Evolutionary conservation across 441 rosid genomes (phyloP), one percentile per base, ranked within the genome.

Genomic region (Erysimum pusillum): DNA sequence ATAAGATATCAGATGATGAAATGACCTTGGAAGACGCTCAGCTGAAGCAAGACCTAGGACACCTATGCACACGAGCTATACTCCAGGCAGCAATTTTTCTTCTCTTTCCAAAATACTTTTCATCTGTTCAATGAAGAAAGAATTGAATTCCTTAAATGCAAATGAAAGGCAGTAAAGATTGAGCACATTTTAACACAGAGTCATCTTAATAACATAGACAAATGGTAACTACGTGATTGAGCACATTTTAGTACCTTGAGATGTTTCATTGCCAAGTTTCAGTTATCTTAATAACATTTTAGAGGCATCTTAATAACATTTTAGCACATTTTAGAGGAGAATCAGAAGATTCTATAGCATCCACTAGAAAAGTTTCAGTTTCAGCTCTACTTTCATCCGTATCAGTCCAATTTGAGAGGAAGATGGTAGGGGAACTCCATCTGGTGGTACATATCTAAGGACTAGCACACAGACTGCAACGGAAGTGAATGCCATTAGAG

Each of bases 381-480:
- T 69, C 79, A 35, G 68, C 71, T 42, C 78, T 59, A 72, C 57
- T 34, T 57, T 77, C 81, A 74, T 44, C 63, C 18, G 83, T 72
- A 86, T 80, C 85, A 18, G 83, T 68, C 35, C 84, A 79, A 60
- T 76, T 75, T 84, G 86, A 58, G 85, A 79, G 36, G 94, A 89
- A 38, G 91, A 68, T 13, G 88, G 89, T 59, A 82, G 81, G 20
- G 93, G 91, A 80, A 87, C 90, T 82, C 81, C 86, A 52, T 87
- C 83, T 57, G 98, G 96, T 64, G 98, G 98, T 78, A 90, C 86
- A 68, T 90, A 90, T 86, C 98, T 86, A 15, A 92, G 89, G 75
- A 92, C 84, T 75, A 92, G 75, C 65, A 92, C 91, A 46, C 96
- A 92, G 67, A 78, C 82, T 57, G 98, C 96, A 60, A 89, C 98